Conservation (phyloP, 2,329 filamentous ascomycete genomes). For the Zalaria obscura region DNA sequence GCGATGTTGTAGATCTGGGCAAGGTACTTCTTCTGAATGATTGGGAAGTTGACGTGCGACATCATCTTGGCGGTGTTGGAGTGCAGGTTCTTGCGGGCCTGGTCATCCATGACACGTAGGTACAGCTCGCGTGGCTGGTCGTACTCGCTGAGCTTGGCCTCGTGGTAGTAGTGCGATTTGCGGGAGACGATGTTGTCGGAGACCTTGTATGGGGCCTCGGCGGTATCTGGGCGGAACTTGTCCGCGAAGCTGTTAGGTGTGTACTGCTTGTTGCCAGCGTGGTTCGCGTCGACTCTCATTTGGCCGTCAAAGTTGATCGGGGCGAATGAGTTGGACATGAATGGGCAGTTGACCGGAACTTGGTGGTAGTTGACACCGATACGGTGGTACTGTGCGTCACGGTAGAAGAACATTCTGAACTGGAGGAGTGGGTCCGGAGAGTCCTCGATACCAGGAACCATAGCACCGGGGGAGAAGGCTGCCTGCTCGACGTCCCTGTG, state of each 20-base stretch:
- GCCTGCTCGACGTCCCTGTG: constrained; percentile 37
- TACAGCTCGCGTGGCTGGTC: constrained; percentile 37
- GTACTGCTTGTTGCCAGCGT: constrained; percentile 36
- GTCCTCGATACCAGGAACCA: constrained; percentile 38
- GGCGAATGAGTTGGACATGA: constrained; percentile 32
- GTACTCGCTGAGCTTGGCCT: constrained; percentile 39
- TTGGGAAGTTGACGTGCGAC: constrained; percentile 13
- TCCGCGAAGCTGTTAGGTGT: constrained; percentile 36
- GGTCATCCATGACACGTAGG: constrained; percentile 31
- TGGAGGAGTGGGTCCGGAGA: constrained; percentile 34
- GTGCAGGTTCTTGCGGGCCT: constrained; percentile 30
- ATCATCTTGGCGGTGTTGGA: constrained; percentile 31
- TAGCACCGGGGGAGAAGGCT: constrained; percentile 36
- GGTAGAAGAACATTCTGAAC: constrained; percentile 18
- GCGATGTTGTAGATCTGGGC: constrained; percentile 38
- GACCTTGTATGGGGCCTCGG: constrained; percentile 36
- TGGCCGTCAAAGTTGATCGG: constrained; percentile 36
- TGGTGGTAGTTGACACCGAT: constrained; percentile 39
- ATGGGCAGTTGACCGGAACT: constrained; percentile 33
- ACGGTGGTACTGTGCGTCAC: constrained; percentile 37
- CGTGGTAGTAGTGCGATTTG: constrained; percentile 41
- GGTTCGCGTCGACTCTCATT: constrained; percentile 34
- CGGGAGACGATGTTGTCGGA: constrained; percentile 35
- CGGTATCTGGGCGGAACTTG: constrained; percentile 37
- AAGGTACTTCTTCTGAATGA: constrained; percentile 32